phyloP scores from a whole-genome alignment of 495 filamentous ascomycete genomes.

The Neurospora sp. region DNA sequence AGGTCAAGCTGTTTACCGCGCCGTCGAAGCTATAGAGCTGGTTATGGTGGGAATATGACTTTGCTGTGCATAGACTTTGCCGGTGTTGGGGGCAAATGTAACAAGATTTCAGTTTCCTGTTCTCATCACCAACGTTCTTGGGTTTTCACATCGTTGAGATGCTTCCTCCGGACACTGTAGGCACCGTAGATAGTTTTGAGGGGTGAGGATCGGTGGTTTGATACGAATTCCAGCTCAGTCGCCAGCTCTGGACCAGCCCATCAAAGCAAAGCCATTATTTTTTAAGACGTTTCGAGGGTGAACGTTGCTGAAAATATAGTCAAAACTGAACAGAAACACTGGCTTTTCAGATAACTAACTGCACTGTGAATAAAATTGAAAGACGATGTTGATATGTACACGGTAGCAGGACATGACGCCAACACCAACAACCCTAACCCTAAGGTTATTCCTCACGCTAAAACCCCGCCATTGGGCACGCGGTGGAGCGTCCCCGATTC shows the following conservation, averaged over 20 bases:
- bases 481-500: neutral
- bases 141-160: neutral
- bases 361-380: neutral
- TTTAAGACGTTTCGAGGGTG: neutral
- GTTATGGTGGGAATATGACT: neutral
- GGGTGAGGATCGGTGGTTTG: neutral
- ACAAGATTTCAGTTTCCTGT: neutral
- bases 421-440: neutral
- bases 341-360: neutral
- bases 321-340: no score
- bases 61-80: neutral
- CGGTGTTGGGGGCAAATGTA: neutral
- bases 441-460: neutral
- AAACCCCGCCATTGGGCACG: neutral
- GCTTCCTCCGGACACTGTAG: neutral
- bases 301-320: no score
- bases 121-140: neutral
- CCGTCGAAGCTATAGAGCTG: slow-evolving; percentile 31
- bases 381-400: neutral
- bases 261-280: neutral
- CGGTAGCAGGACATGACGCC: neutral
- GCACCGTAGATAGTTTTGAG: neutral
- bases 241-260: neutral
- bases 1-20: slow-evolving; percentile 25
- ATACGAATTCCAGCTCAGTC: neutral